Conservation (phyloP, 2,329 filamentous ascomycete genomes). For the Paraphoma chrysanthemicola region DNA sequence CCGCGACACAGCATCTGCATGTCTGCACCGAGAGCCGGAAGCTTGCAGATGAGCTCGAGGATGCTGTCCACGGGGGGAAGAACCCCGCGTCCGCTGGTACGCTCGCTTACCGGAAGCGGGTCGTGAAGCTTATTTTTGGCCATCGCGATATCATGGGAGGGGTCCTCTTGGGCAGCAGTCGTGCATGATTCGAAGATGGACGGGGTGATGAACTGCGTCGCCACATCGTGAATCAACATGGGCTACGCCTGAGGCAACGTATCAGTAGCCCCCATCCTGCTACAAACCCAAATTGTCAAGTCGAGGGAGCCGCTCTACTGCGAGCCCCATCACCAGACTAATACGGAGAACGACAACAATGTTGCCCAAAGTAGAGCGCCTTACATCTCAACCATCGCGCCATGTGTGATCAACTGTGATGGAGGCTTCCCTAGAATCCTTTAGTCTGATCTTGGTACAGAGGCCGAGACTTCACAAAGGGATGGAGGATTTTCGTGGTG, state of each 20-base stretch:
- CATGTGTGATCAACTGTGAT: slow-evolving; percentile 23
- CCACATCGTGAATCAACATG: not conserved
- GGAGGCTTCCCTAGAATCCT: not conserved
- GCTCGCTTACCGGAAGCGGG: slow-evolving; percentile 26
- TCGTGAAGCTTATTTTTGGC: slow-evolving; percentile 31
- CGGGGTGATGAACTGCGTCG: slow-evolving; percentile 5
- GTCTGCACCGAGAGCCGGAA: slow-evolving; percentile 27
- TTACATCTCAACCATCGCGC: slow-evolving; percentile 30
- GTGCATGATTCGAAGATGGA: slow-evolving; percentile 13
- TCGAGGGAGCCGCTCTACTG: not conserved
- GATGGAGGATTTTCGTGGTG: slow-evolving; percentile 5
- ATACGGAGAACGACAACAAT: slow-evolving; percentile 1
- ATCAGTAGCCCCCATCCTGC: slow-evolving; percentile 7
- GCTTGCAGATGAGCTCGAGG: slow-evolving; percentile 16
- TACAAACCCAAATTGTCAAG: not conserved
- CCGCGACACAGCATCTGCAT: slow-evolving; percentile 28
- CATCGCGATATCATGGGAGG: slow-evolving; percentile 10
- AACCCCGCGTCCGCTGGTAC: slow-evolving; percentile 5
- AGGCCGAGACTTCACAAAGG: not conserved
- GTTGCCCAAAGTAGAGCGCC: slow-evolving; percentile 19
- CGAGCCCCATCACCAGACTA: slow-evolving; percentile 1
- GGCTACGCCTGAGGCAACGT: slow-evolving; percentile 4
- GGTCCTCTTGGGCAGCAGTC: not conserved
- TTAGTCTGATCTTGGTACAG: slow-evolving; percentile 1
- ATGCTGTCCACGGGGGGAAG: slow-evolving; percentile 17